phyloP scores from a whole-genome alignment of 1,139 yeast species.

The Candida pseudoviswanathii region DNA sequence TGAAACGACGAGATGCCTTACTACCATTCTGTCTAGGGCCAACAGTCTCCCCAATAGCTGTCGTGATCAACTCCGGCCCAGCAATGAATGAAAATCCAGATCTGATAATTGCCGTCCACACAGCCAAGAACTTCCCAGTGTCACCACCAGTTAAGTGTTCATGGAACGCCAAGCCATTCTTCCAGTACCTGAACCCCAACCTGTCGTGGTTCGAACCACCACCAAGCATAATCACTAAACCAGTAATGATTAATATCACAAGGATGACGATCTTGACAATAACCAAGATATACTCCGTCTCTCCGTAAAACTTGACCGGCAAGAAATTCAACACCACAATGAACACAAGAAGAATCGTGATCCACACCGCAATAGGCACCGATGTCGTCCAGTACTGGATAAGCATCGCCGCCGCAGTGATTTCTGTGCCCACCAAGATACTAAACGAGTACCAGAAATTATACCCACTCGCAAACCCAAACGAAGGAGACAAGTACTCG shows the following conservation, averaged over 20 bases:
- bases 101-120: slow-evolving; percentile 47
- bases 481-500: slow-evolving; percentile 36
- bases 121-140: slow-evolving; percentile 55
- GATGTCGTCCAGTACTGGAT: slow-evolving; percentile 58
- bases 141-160: slow-evolving; percentile 49
- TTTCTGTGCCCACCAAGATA: slow-evolving; percentile 51
- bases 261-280: slow-evolving; percentile 44
- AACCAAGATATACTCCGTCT: slow-evolving; percentile 64
- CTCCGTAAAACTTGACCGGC: slow-evolving; percentile 59
- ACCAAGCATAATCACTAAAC: slow-evolving; percentile 48
- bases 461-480: slow-evolving; percentile 51
- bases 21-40: slow-evolving; percentile 48
- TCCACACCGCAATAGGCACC: slow-evolving; percentile 56
- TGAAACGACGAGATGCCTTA: slow-evolving; percentile 48
- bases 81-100: slow-evolving; percentile 41
- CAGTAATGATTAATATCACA: slow-evolving; percentile 41
- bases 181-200: slow-evolving; percentile 66
- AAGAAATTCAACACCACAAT: slow-evolving; percentile 41
- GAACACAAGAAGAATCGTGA: slow-evolving; percentile 46
- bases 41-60: slow-evolving; percentile 45
- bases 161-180: slow-evolving; percentile 52
- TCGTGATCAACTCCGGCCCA: slow-evolving; percentile 42
- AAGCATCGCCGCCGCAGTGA: slow-evolving; percentile 56
- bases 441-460: slow-evolving; percentile 54
- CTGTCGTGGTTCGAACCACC: slow-evolving; percentile 63